phyloP scores from a whole-genome alignment of 2,329 filamentous ascomycete genomes.

The Epichloe hybrida region DNA sequence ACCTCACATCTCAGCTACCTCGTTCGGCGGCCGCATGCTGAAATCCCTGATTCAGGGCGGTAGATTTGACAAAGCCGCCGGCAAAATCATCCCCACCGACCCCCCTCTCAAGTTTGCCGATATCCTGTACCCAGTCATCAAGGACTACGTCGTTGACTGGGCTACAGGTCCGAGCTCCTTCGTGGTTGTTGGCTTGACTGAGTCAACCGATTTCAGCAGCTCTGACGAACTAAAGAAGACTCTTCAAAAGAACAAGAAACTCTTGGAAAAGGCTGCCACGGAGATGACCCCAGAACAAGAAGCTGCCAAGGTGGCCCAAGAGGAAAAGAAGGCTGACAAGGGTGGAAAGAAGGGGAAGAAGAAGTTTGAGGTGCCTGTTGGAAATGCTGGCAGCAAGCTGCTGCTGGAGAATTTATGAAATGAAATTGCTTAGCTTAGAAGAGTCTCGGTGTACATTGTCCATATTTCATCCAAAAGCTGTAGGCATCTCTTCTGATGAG shows the following conservation, averaged over 20 bases:
- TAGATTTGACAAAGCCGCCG: conserved; percentile 62
- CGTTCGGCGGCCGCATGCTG: conserved; percentile 66
- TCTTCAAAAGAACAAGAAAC: conserved; percentile 60
- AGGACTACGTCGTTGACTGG: conserved; percentile 64
- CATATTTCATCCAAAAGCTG: neutral
- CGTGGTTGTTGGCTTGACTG: conserved; percentile 68
- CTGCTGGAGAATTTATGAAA: conserved; percentile 42
- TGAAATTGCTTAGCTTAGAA: conserved; percentile 10
- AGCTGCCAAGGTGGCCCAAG: conserved; percentile 35
- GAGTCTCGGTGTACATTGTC: neutral
- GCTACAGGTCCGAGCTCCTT: conserved; percentile 78
- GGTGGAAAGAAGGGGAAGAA: conserved; percentile 28
- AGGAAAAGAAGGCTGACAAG: conserved; percentile 29
- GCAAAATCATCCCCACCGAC: conserved; percentile 56
- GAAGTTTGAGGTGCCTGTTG: conserved; percentile 32
- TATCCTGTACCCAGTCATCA: conserved; percentile 69
- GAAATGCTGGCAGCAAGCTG: conserved; percentile 49
- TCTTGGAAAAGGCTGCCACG: conserved; percentile 52
- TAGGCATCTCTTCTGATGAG: neutral
- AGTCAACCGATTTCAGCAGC: conserved; percentile 57
- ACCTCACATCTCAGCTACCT: conserved; percentile 45
- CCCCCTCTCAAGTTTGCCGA: conserved; percentile 71
- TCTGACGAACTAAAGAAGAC: conserved; percentile 53
- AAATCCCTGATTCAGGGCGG: conserved; percentile 87
- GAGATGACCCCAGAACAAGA: conserved; percentile 43